Evolutionary conservation across 164 flowering plant genomes (phyloP).

Genomic region (Platanus orientalis): DNA sequence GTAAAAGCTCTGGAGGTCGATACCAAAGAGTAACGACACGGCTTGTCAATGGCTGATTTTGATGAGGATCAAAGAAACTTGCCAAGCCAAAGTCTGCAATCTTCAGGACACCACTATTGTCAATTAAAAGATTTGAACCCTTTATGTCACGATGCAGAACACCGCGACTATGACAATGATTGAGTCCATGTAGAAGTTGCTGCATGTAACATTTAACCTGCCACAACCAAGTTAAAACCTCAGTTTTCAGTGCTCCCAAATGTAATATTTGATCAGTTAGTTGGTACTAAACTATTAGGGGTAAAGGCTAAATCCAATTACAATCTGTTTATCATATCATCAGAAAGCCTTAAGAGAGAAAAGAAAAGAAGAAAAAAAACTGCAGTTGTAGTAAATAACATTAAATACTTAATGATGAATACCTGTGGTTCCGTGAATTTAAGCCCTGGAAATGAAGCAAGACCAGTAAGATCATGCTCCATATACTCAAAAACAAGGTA

Average conservation of each 20-base stretch:
- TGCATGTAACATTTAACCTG: slow-evolving; percentile 97
- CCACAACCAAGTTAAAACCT: slow-evolving; percentile 9
- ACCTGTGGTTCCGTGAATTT: slow-evolving; percentile 94
- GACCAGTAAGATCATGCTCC: slow-evolving; percentile 96
- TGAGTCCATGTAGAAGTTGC: slow-evolving; percentile 85
- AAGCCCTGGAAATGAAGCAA: slow-evolving; percentile 67
- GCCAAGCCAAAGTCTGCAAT: slow-evolving; percentile 98
- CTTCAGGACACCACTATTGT: slow-evolving; percentile 80
- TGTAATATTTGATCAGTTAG: neutral
- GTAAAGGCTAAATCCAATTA: too few species aligned
- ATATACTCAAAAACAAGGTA: slow-evolving; percentile 94
- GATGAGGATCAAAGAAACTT: slow-evolving; percentile 67
- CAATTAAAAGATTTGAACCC: slow-evolving; percentile 92
- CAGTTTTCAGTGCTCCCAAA: neutral
- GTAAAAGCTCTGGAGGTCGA: slow-evolving; percentile 93
- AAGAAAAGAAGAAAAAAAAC: neutral
- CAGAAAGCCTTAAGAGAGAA: too few species aligned
- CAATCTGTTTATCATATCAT: too few species aligned
- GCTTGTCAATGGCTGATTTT: slow-evolving; percentile 77
- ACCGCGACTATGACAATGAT: slow-evolving; percentile 86
- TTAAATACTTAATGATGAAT: slow-evolving; percentile 4
- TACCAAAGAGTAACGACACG: slow-evolving; percentile 99
- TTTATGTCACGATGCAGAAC: slow-evolving; percentile 96
- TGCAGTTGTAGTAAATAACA: neutral
- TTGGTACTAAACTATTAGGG: too few species aligned